A percentile compares a stretch with the other conserved stretches of the same genome.
These are phyloP conservation scores for Purpureocillium takamizusanense DNA, from an alignment of 2,329 filamentous ascomycete species.

Conservation along the genomic window DNA sequence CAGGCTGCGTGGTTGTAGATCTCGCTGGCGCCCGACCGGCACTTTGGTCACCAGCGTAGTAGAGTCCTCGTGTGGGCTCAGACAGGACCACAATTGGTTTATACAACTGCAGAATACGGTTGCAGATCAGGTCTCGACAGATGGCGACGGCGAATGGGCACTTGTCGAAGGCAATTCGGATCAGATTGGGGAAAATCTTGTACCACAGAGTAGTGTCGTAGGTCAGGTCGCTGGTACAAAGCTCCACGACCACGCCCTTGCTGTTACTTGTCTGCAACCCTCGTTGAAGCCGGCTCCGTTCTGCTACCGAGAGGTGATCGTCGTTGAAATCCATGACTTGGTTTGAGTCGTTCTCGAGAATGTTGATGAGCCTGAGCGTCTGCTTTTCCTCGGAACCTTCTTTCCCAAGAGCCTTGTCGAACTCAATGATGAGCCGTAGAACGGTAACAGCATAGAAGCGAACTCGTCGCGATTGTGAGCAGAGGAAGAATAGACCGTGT, in stretches of 20 bases:
- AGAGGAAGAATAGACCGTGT: conserved; percentile 93
- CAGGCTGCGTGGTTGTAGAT: conserved; percentile 64
- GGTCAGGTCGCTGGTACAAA: conserved; percentile 90
- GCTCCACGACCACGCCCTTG: conserved; percentile 79
- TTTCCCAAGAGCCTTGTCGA: conserved; percentile 81
- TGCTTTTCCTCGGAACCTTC: conserved; percentile 47
- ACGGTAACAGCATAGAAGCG: conserved; percentile 88
- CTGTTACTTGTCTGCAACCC: conserved; percentile 78
- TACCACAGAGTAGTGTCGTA: conserved; percentile 96
- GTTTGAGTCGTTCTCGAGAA: conserved; percentile 82
- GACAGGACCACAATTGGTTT: conserved; percentile 71
- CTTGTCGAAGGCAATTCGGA: conserved; percentile 80
- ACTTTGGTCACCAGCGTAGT: conserved; percentile 52
- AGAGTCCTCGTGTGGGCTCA: conserved; percentile 58
- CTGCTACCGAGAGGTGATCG: conserved; percentile 82
- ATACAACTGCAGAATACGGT: conserved; percentile 88
- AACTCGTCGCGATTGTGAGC: conserved; percentile 86
- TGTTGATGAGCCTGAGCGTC: conserved; percentile 71
- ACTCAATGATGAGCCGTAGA: conserved; percentile 83
- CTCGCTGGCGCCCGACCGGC: conserved; percentile 42
- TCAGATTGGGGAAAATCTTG: conserved; percentile 93
- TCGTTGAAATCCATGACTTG: conserved; percentile 88
- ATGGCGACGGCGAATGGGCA: conserved; percentile 89
- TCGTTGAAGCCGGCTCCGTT: conserved; percentile 83
- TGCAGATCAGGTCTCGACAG: conserved; percentile 85